Evolutionary conservation across 257 asterid species (phyloP).

Genomic region (Salvia rosmarinus): DNA sequence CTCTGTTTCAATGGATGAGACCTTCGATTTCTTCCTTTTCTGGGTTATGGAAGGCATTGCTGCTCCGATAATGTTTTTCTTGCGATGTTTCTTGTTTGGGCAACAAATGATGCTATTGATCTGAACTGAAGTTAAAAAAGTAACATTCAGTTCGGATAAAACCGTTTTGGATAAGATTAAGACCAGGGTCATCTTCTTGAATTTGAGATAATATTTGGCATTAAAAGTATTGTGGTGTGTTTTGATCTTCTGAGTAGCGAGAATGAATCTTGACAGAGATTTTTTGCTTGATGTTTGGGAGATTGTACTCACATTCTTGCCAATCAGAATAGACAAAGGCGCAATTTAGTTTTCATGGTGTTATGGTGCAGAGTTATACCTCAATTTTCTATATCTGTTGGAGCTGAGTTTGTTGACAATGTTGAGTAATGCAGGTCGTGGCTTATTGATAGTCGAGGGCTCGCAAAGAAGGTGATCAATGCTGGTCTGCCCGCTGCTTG

Average conservation of each 20-base stretch:
- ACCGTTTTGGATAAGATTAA: background rate
- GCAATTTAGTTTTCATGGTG: too few species aligned
- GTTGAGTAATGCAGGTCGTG: constrained; percentile 59
- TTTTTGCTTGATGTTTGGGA: background rate
- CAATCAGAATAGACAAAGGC: background rate
- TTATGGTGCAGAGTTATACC: constrained; percentile 7
- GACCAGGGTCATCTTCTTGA: background rate
- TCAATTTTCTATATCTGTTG: background rate
- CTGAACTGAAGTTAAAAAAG: background rate
- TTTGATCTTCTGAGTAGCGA: background rate
- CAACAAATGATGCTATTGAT: background rate
- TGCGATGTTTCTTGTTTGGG: constrained; percentile 2
- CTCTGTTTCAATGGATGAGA: background rate
- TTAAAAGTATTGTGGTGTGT: background rate
- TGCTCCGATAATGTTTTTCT: background rate
- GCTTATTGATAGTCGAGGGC: constrained; percentile 69
- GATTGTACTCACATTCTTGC: background rate
- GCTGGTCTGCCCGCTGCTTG: constrained; percentile 53
- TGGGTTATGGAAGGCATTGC: background rate
- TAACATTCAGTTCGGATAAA: background rate
- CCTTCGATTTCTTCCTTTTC: background rate
- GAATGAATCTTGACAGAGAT: background rate
- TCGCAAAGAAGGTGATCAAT: constrained; percentile 75
- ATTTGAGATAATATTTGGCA: background rate
- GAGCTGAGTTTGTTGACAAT: constrained; percentile 28